phyloP scores from a whole-genome alignment of 139 green algal genomes.

The Tetradesmus obliquus region DNA sequence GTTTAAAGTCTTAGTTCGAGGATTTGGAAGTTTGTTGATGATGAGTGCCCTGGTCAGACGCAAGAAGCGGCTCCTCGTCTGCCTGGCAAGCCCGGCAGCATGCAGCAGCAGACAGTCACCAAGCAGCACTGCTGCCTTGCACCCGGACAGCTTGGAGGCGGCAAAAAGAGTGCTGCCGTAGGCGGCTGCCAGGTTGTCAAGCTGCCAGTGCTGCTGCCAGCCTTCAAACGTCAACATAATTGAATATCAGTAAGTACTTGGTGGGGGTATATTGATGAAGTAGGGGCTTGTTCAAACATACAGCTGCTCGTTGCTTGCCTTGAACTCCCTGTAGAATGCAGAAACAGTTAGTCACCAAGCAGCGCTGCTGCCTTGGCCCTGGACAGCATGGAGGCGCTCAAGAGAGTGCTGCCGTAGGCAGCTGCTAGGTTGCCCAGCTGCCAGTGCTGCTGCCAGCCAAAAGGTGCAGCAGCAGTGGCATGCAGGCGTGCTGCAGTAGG shows the following conservation, averaged over 20 bases:
- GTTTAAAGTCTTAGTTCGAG: too few species aligned
- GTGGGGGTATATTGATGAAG: too few species aligned
- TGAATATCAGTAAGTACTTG: too few species aligned
- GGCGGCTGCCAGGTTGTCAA: neutral
- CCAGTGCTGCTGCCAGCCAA: constrained; percentile 27
- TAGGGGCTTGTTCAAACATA: too few species aligned
- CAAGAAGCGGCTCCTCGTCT: constrained; percentile 26
- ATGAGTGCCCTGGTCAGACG: constrained; percentile 1
- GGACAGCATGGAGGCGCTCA: neutral
- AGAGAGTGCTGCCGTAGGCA: neutral
- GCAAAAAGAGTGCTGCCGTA: neutral
- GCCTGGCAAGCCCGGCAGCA: neutral
- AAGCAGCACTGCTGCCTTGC: constrained; percentile 1
- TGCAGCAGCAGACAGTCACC: neutral
- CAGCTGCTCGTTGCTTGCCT: constrained; percentile 1
- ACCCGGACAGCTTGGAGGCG: neutral
- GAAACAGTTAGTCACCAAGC: neutral
- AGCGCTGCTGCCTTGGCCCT: neutral
- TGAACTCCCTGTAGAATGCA: neutral
- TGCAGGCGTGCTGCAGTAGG: too few species aligned
- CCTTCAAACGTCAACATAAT: neutral
- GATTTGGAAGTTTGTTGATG: too few species aligned
- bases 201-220: constrained; percentile 33
- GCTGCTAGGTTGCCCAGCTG: neutral
- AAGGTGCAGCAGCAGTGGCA: too few species aligned